Evolutionary conservation across 225 moss, liverwort and hornwort species (phyloP), one percentile per base, ranked within the genome.

Genomic region (Rhytidiadelphus loreus): DNA sequence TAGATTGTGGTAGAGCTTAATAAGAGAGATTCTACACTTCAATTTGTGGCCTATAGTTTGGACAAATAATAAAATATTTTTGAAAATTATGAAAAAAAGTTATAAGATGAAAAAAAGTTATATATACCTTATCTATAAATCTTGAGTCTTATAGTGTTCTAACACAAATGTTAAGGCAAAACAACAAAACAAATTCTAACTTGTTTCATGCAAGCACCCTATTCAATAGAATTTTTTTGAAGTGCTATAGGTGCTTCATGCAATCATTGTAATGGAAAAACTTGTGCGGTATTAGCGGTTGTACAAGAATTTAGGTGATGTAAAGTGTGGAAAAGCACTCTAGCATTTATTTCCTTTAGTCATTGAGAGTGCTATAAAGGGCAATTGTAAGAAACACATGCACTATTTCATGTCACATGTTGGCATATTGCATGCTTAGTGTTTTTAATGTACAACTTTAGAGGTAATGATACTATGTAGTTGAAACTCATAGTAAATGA

Each of bases 361-460:
- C 15, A 25, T 41, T 73, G 4, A 30, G 6, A 46, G 18, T 46
- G 6, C 0, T 0, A 3, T 44, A 44, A 4, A 73, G 2, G 29
- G 17, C 17, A 46, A 29, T 73, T 0, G 0, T 9, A 44, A 72
- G 2, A 29, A 46, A 11, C 4, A 19, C 11, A 73, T 73, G 18
- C 4, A 46, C 17, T 73, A 46, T 30, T 46, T 12, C 18, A 73
- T 43, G 5, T 46, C 18, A 48, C 19, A 30, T 46, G 18, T 46
- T 73, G 11, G 18, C 18, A 73, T 29, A 11, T 30, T 18, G 18
- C 9, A 73, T 30, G 6, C 30, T 46, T 30, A 48, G 12, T 73
- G 3, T 70, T 69, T 69, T 69, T 8, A 24, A 41, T 69, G 17
- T 1, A 6, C 5, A 43, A 26, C 43, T 43, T 46, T 18, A 11